Evolutionary conservation across 306 rosid genomes (phyloP), one percentile per base, ranked within the genome.

Genomic region (Trifolium pratense): DNA sequence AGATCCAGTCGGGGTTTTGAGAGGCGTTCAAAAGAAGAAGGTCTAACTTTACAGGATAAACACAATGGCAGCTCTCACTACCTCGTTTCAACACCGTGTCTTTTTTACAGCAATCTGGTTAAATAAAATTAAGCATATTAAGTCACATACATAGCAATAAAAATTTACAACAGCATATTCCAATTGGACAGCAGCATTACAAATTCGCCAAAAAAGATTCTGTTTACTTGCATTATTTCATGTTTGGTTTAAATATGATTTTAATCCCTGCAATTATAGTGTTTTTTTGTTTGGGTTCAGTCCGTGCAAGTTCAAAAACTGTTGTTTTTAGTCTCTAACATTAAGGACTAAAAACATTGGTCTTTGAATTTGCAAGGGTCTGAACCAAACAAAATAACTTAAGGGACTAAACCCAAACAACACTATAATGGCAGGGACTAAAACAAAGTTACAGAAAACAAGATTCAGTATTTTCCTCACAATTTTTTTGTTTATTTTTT

Each of bases 41-140:
- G 77, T 94, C 99, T 75, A 94, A 84, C 85, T 88, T 91, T 81
- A 91, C 80, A 48, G 99, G 99, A 90, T 91, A 94, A 48, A 86
- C 97, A 66, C 99, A 94, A 58, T 86, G 87, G 78, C 97, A 94
- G 56, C 70, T 73, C 56, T 26, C 83, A 81, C 86, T 88, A 65
- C 84, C 97, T 61, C 88, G 87, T 69, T 80, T 88, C 82, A 84
- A 73, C 71, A 91, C 95, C 96, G 79, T 91, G 83, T 83, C 88
- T 65, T 80, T 84, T 73, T 80, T 80, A 82, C 99, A 94, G 80
- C 97, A 94, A 84, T 88, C 99, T 94, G 88, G 83, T 70, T 66
- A n/a, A 82, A 66, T 62, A 58, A 57, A 40, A 71, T 17, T 2
- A 57, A 58, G 14, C 66, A 70, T 37, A 70, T 0, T 36, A 20